Evolutionary conservation across 2,329 filamentous ascomycete species (phyloP).

Genomic region (Colletotrichum musicola): DNA sequence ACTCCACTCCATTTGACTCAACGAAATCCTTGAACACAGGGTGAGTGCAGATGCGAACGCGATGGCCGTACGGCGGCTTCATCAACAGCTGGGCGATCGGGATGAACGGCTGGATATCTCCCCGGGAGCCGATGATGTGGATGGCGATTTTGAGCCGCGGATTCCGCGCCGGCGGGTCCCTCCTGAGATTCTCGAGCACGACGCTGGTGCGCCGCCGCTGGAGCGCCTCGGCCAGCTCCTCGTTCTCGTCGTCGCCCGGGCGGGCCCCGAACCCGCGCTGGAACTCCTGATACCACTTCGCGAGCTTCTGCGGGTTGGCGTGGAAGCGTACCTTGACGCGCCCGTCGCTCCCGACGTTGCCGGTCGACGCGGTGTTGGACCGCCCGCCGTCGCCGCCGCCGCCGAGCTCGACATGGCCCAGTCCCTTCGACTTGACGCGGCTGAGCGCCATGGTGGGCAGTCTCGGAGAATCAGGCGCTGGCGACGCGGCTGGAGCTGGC

Average conservation of each 20-base stretch:
- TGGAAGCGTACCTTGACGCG: conserved; percentile 49
- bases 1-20: conserved; percentile 64
- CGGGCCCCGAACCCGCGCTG: conserved; percentile 32
- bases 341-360: conserved; percentile 46
- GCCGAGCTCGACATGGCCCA: conserved; percentile 45
- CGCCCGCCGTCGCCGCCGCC: conserved; percentile 42
- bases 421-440: conserved; percentile 45
- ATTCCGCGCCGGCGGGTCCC: conserved; percentile 13
- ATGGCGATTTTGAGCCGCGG: conserved; percentile 49
- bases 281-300: conserved; percentile 44
- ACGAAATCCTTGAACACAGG: conserved; percentile 66
- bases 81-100: conserved; percentile 63
- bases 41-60: conserved; percentile 70
- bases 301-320: conserved; percentile 44
- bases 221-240: background rate
- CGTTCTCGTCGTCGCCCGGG: conserved; percentile 2
- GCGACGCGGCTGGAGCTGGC: background rate
- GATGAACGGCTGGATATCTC: conserved; percentile 65
- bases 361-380: conserved; percentile 41
- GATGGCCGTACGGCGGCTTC: conserved; percentile 58
- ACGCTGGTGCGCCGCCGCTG: conserved; percentile 24
- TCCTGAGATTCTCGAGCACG: conserved; percentile 21
- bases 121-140: conserved; percentile 49
- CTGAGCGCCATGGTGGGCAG: conserved; percentile 43
- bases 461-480: conserved; percentile 8